Conservation (phyloP, 2,329 filamentous ascomycete species). For the Neurospora sp. region DNA sequence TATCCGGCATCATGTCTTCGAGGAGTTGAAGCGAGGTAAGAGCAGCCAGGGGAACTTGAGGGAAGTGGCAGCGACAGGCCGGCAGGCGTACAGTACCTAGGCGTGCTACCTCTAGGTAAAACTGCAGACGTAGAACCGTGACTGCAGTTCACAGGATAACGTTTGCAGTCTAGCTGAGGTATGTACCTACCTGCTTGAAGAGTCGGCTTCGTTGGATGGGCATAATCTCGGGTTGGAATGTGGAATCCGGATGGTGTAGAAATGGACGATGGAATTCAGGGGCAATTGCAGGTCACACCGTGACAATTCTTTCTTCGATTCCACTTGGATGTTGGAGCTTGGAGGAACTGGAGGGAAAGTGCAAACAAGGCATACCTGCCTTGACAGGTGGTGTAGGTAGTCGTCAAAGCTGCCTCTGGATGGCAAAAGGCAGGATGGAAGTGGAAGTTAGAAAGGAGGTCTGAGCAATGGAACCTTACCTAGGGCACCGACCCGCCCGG, state of each 20-base stretch:
- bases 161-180: background rate
- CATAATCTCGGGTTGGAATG: background rate
- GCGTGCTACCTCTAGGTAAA: background rate
- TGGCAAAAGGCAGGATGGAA: background rate
- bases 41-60: background rate
- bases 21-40: background rate
- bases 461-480: background rate
- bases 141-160: background rate
- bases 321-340: background rate
- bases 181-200: background rate
- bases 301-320: background rate
- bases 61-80: background rate
- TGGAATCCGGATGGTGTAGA: background rate
- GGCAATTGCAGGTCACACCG: background rate
- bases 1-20: background rate
- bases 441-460: background rate
- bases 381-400: background rate
- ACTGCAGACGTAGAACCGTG: background rate
- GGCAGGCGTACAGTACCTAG: background rate
- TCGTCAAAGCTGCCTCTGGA: background rate
- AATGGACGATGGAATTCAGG: background rate
- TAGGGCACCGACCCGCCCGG: background rate
- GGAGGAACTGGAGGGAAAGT: background rate
- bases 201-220: background rate
- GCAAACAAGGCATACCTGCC: conserved; percentile 4